These are phyloP conservation scores for Parsonsia alboflavescens DNA, from an alignment of 257 asterid genomes.

Conservation along the genomic window DNA sequence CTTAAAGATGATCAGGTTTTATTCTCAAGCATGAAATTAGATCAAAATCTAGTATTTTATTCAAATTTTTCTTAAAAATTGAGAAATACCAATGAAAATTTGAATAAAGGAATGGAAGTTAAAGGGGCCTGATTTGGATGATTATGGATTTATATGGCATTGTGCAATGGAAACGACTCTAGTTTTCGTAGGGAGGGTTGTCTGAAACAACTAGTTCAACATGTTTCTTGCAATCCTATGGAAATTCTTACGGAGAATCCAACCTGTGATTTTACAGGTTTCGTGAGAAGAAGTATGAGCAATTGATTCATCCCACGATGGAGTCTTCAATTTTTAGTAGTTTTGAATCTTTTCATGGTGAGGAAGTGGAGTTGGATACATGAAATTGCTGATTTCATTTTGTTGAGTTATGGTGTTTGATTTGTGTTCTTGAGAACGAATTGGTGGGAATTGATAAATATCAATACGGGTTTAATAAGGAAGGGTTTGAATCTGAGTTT, in stretches of 20 bases:
- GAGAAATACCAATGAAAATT: constrained; percentile 34
- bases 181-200: constrained; percentile 23
- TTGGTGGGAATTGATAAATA: too few relatives aligned
- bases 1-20: constrained; percentile 72
- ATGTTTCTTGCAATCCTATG: constrained; percentile 67
- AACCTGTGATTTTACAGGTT: constrained; percentile 62
- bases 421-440: too few relatives aligned
- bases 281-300: constrained; percentile 78
- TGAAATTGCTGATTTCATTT: constrained; percentile 73
- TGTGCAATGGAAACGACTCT: constrained; percentile 32
- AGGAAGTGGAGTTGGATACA: constrained; percentile 73
- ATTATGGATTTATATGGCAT: constrained; percentile 44
- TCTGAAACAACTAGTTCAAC: constrained; percentile 63
- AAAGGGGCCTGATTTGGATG: constrained; percentile 50
- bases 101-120: constrained; percentile 39
- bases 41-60: constrained; percentile 32
- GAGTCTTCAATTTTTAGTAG: constrained; percentile 75
- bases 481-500: too few relatives aligned
- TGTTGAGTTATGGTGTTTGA: constrained; percentile 80
- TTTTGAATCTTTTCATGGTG: constrained; percentile 64
- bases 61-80: constrained; percentile 43
- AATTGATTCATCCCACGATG: constrained; percentile 85
- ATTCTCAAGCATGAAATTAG: constrained; percentile 54
- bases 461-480: too few relatives aligned
- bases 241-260: constrained; percentile 66